Conservation (phyloP, 306 rosid species). For the Cucumis melo region DNA sequence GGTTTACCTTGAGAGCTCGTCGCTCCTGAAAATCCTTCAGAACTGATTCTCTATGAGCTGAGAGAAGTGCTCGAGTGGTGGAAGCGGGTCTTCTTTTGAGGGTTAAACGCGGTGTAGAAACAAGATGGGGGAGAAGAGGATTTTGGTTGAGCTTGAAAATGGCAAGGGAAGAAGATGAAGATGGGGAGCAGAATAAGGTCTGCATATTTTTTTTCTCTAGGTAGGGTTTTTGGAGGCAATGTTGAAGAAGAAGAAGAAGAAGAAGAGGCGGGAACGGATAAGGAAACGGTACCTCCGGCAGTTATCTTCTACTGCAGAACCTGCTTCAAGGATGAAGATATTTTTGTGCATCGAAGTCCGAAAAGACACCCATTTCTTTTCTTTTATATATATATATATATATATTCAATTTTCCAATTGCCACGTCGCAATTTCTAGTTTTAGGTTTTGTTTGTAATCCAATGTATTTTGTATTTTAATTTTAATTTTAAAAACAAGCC, state of each 20-base stretch:
- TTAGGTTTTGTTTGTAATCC: too few relatives aligned
- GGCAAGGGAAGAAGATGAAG: conserved; percentile 40
- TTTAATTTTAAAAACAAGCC: too few relatives aligned
- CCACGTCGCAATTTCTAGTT: too few relatives aligned
- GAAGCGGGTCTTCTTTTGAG: conserved; percentile 30
- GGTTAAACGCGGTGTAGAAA: conserved; percentile 25
- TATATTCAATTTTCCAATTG: too few relatives aligned
- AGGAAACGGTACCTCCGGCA: conserved; percentile 11
- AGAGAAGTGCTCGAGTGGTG: conserved; percentile 38
- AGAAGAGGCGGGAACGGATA: conserved; percentile 30
- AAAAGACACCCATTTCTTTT: too few relatives aligned
- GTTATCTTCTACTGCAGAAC: background rate
- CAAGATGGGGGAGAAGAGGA: conserved; percentile 21
- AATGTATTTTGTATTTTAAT: too few relatives aligned
- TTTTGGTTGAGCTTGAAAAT: conserved; percentile 31
- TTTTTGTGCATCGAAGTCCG: too few relatives aligned
- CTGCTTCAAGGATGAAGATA: too few relatives aligned
- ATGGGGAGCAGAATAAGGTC: conserved; percentile 33
- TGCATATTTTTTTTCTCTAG: conserved; percentile 23
- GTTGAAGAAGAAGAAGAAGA: background rate
- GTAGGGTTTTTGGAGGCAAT: background rate
- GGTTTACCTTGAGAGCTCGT: conserved; percentile 66
- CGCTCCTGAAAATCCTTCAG: conserved; percentile 52
- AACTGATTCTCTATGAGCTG: conserved; percentile 44
- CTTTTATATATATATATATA: too few relatives aligned